A percentile compares a stretch with the other conserved stretches of the same genome.
These are phyloP conservation scores for Obba rivulosa DNA, from an alignment of 768 basidiomycete species.

Conservation along the genomic window DNA sequence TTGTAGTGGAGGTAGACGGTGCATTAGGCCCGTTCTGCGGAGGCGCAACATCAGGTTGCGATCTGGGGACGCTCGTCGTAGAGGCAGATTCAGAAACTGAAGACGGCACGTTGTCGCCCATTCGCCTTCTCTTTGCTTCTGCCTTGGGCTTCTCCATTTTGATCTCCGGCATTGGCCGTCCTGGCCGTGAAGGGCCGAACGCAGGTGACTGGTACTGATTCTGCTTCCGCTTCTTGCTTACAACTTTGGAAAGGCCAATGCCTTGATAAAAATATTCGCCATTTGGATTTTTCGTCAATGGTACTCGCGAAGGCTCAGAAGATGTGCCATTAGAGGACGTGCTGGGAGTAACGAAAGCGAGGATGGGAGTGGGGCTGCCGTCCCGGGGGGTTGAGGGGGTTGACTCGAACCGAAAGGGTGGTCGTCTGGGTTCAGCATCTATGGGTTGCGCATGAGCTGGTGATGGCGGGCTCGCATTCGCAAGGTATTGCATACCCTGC, in stretches of 20 bases:
- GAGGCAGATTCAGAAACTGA: slow-evolving; percentile 29
- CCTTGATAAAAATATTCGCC: slow-evolving; percentile 71
- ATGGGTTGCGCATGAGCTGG: too few species aligned
- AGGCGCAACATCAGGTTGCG: background rate
- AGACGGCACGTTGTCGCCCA: slow-evolving; percentile 40
- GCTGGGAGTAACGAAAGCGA: slow-evolving; percentile 15
- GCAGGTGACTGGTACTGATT: slow-evolving; percentile 74
- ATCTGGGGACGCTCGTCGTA: slow-evolving; percentile 6
- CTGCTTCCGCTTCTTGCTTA: background rate
- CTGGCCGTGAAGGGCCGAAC: slow-evolving; percentile 49
- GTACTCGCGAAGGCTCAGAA: slow-evolving; percentile 38
- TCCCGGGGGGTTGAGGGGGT: too few species aligned
- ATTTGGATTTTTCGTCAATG: slow-evolving; percentile 69
- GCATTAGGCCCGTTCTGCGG: slow-evolving; percentile 4
- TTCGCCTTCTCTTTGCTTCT: slow-evolving; percentile 59
- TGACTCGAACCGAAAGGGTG: slow-evolving; percentile 53
- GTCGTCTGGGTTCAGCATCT: too few species aligned
- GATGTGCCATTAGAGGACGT: slow-evolving; percentile 19
- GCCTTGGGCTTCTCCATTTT: slow-evolving; percentile 34
- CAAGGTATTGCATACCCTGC: slow-evolving; percentile 31
- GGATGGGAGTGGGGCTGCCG: slow-evolving; percentile 25
- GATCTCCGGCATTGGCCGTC: slow-evolving; percentile 39
- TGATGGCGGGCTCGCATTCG: too few species aligned
- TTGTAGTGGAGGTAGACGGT: slow-evolving; percentile 13
- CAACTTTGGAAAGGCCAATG: slow-evolving; percentile 33